Percentiles rank a stretch among this genome's conserved stretches.
phyloP scores from a whole-genome alignment of 1,284 basidiomycete species.

The Sanghuangporus sanghuang region DNA sequence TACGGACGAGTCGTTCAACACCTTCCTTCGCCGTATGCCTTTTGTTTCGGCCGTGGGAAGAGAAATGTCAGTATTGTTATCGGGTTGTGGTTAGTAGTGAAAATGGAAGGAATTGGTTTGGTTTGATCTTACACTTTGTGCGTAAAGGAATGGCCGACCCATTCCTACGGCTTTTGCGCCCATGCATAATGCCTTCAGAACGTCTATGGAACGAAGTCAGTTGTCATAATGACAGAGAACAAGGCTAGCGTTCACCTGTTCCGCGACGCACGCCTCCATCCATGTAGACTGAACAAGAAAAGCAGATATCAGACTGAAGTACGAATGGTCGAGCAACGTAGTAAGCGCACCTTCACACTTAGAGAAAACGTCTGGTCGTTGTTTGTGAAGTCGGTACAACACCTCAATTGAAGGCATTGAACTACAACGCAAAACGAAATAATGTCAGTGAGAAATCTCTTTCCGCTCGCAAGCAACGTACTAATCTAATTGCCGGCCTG shows the following conservation, averaged over 20 bases:
- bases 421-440: conserved; percentile 26
- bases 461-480: conserved; percentile 29
- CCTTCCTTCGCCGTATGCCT: conserved; percentile 84
- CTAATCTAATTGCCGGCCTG: conserved; percentile 81
- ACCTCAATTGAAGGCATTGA: conserved; percentile 73
- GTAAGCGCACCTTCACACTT: conserved; percentile 53
- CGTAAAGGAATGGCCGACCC: conserved; percentile 87
- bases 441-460: neutral
- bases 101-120: conserved; percentile 2
- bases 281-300: conserved; percentile 61
- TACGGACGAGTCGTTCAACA: conserved; percentile 67
- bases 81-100: conserved; percentile 6
- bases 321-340: neutral
- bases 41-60: neutral
- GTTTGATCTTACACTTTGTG: conserved; percentile 62
- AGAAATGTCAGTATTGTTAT: neutral
- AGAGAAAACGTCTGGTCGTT: conserved; percentile 70
- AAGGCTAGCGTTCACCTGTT: conserved; percentile 47
- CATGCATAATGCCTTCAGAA: conserved; percentile 87
- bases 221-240: neutral
- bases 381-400: conserved; percentile 64
- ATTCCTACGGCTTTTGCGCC: conserved; percentile 89
- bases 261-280: conserved; percentile 87
- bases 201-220: conserved; percentile 40
- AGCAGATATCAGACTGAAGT: neutral